Evolutionary conservation across 768 basidiomycete genomes (phyloP).

Genomic region (Mycena kentingensis): DNA sequence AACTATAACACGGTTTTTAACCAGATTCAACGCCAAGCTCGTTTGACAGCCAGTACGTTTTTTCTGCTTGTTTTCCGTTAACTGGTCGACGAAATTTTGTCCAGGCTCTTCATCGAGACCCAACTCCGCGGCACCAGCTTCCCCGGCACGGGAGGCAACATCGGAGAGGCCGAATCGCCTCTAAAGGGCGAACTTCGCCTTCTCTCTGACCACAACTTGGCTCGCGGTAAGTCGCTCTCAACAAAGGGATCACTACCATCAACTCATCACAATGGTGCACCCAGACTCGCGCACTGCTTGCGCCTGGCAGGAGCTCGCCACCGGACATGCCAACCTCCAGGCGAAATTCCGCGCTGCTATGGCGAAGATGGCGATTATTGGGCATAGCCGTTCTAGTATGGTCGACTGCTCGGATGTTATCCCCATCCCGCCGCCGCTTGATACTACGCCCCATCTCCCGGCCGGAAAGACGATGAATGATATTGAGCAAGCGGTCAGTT

Average conservation of each 20-base stretch:
- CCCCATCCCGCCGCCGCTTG: constrained; percentile 35
- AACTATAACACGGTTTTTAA: too few relatives aligned
- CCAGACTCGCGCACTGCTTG: constrained; percentile 48
- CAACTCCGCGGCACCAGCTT: constrained; percentile 45
- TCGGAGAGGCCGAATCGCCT: constrained; percentile 42
- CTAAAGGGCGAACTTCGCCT: constrained; percentile 46
- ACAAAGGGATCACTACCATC: neutral
- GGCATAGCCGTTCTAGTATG: constrained; percentile 38
- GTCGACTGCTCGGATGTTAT: constrained; percentile 51
- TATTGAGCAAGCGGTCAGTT: too few relatives aligned
- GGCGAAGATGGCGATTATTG: constrained; percentile 45
- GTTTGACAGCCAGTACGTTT: constrained; percentile 4
- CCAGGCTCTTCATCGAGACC: constrained; percentile 44
- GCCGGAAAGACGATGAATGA: too few relatives aligned
- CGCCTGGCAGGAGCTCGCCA: constrained; percentile 47
- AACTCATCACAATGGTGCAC: constrained; percentile 5
- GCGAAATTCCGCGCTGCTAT: constrained; percentile 43
- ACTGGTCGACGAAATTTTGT: neutral
- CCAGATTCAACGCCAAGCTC: neutral
- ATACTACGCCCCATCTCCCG: too few relatives aligned
- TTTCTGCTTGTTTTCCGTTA: neutral
- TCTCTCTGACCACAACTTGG: constrained; percentile 40
- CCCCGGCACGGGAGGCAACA: constrained; percentile 39
- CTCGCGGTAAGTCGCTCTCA: constrained; percentile 21
- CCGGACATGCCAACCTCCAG: constrained; percentile 38